Evolutionary conservation across 2,329 filamentous ascomycete species (phyloP).

Genomic region (Colletotrichum melonis): DNA sequence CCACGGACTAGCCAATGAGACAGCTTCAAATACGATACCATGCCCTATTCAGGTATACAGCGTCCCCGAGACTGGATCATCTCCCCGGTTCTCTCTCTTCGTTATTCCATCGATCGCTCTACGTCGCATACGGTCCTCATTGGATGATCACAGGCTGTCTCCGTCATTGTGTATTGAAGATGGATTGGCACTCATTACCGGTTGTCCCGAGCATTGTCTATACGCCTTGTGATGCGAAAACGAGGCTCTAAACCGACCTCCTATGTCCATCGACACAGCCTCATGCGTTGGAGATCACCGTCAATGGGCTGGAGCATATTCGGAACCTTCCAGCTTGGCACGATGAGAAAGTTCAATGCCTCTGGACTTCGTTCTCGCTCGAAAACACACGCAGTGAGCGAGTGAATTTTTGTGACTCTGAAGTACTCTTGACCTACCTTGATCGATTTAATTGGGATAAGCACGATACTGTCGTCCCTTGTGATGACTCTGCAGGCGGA

Average conservation of each 20-base stretch:
- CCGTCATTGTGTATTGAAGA: background rate
- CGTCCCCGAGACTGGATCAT: background rate
- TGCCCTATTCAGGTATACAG: background rate
- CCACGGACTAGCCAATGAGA: too few species aligned
- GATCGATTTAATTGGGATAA: background rate
- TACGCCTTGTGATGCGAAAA: background rate
- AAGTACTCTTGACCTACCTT: background rate
- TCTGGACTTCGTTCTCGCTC: background rate
- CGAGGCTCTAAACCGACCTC: background rate
- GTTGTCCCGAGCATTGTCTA: background rate
- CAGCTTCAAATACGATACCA: too few species aligned
- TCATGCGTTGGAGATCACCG: background rate
- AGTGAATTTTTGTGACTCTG: background rate
- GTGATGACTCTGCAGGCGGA: background rate
- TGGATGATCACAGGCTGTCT: background rate
- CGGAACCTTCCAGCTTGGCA: background rate
- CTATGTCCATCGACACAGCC: background rate
- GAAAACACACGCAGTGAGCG: too few species aligned
- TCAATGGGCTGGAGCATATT: background rate
- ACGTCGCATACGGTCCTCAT: background rate
- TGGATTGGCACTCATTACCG: background rate
- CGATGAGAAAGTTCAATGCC: background rate
- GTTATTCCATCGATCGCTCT: background rate
- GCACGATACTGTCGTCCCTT: background rate
- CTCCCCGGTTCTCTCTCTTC: background rate